These are phyloP conservation scores for Hawksworthiomyces lignivorus DNA, from an alignment of 2,329 filamentous ascomycete species.

Conservation along the genomic window DNA sequence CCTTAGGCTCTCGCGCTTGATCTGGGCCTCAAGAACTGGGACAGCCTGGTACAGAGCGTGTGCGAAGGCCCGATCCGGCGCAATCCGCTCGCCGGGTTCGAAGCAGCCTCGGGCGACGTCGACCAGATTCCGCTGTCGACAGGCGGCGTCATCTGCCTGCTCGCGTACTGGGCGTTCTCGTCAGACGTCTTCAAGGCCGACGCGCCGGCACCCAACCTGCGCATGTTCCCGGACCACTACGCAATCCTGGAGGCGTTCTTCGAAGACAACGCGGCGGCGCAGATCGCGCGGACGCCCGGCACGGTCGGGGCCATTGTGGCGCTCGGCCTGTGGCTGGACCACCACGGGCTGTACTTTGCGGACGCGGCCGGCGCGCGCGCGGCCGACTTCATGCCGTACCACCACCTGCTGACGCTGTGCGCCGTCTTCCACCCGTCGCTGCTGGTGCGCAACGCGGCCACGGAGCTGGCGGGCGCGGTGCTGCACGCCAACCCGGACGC, in stretches of 20 bases:
- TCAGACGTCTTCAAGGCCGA: slow-evolving; percentile 53
- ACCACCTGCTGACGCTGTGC: slow-evolving; percentile 50
- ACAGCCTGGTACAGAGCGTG: slow-evolving; percentile 38
- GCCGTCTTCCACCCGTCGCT: slow-evolving; percentile 50
- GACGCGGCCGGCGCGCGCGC: slow-evolving; percentile 19
- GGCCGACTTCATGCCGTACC: slow-evolving; percentile 47
- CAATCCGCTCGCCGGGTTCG: slow-evolving; percentile 34
- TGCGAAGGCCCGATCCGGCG: slow-evolving; percentile 32
- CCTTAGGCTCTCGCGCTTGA: slow-evolving; percentile 55
- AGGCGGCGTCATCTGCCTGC: slow-evolving; percentile 50
- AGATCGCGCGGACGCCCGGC: slow-evolving; percentile 43
- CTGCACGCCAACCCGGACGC: slow-evolving; percentile 54
- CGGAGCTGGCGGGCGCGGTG: slow-evolving; percentile 42
- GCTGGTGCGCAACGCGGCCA: slow-evolving; percentile 47
- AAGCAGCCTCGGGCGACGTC: slow-evolving; percentile 21
- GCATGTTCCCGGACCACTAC: slow-evolving; percentile 54
- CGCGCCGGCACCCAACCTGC: slow-evolving; percentile 42
- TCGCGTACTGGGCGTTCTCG: slow-evolving; percentile 57
- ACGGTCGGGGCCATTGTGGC: slow-evolving; percentile 53
- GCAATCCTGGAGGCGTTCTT: slow-evolving; percentile 47
- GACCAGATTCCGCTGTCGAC: slow-evolving; percentile 51
- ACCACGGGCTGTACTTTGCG: slow-evolving; percentile 25
- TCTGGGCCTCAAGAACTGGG: slow-evolving; percentile 44
- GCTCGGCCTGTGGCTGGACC: slow-evolving; percentile 52
- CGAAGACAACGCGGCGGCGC: slow-evolving; percentile 38